These are phyloP conservation scores for Phaeosphaeriaceae sp. DNA, from an alignment of 2,329 filamentous ascomycete genomes.

Conservation along the genomic window DNA sequence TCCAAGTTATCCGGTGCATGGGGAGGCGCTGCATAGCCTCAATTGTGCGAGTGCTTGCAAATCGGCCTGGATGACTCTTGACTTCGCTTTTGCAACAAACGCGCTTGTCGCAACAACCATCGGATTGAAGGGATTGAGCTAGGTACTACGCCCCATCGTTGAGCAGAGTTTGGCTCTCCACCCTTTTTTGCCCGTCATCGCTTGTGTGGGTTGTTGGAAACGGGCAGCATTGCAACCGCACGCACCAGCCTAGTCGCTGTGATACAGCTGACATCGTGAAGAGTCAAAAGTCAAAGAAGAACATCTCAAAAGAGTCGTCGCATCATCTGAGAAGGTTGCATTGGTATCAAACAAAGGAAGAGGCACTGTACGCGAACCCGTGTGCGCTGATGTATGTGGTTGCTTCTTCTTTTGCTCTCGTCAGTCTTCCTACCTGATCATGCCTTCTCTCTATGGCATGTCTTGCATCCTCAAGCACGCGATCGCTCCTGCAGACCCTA, in stretches of 20 bases:
- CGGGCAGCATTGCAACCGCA: constrained; percentile 20
- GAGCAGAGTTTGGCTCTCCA: constrained; percentile 24
- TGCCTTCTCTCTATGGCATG: constrained; percentile 3
- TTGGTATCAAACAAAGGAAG: constrained; percentile 9
- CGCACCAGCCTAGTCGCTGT: constrained; percentile 33
- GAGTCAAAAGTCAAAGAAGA: too few species aligned
- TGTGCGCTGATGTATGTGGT: constrained; percentile 44
- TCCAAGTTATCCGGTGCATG: constrained; percentile 18
- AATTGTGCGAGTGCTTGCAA: constrained; percentile 13
- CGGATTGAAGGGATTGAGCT: constrained; percentile 11
- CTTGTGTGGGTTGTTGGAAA: constrained; percentile 15
- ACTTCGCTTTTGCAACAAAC: constrained; percentile 25
- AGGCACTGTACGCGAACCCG: constrained; percentile 18
- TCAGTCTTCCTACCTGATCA: too few species aligned
- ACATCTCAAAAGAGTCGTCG: constrained; percentile 29
- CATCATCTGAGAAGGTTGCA: constrained; percentile 16
- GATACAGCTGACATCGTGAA: constrained; percentile 15
- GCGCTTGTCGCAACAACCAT: constrained; percentile 27
- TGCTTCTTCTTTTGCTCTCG: constrained; percentile 25
- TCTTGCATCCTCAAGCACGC: constrained; percentile 28
- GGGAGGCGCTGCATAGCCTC: constrained; percentile 36
- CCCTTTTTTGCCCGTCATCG: constrained; percentile 21
- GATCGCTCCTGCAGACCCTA: constrained; percentile 11
- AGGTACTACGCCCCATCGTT: constrained; percentile 30
- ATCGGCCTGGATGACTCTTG: constrained; percentile 22